phyloP scores from a whole-genome alignment of 495 filamentous ascomycete species.

The Penicillium pulvis region DNA sequence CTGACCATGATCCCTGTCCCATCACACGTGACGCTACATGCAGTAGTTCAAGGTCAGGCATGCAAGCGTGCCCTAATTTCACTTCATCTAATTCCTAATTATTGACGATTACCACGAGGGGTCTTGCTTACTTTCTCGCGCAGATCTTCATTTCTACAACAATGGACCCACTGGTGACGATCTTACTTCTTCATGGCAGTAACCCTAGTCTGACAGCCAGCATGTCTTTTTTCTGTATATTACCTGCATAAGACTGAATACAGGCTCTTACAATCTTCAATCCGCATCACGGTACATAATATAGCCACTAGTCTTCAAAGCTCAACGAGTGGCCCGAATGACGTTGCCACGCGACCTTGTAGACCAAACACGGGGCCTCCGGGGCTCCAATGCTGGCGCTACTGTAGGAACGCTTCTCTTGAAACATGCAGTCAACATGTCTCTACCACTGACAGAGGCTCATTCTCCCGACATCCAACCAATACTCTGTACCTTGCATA shows the following conservation, averaged over 20 bases:
- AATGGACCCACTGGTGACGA: neutral
- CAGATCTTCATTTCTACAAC: neutral
- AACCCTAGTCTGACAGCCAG: neutral
- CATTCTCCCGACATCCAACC: neutral
- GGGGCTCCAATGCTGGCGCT: neutral
- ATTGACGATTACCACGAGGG: neutral
- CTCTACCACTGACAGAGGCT: neutral
- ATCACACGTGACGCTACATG: conserved; percentile 9
- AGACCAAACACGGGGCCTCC: neutral
- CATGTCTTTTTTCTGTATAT: neutral
- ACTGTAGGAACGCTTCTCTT: conserved; percentile 2
- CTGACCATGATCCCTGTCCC: conserved; percentile 7
- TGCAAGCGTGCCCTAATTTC: conserved; percentile 11
- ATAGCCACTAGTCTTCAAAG: neutral
- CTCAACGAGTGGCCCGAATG: neutral
- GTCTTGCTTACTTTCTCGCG: neutral
- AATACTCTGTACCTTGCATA: neutral
- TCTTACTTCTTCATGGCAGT: neutral
- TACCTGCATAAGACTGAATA: neutral
- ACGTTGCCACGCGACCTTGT: neutral
- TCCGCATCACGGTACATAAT: neutral
- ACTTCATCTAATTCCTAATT: conserved; percentile 1
- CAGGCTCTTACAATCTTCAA: neutral
- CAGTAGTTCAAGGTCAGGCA: conserved; percentile 4
- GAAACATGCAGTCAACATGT: neutral